phyloP scores from a whole-genome alignment of 371 early-diverging fungal genomes.

The Mucor sp. region DNA sequence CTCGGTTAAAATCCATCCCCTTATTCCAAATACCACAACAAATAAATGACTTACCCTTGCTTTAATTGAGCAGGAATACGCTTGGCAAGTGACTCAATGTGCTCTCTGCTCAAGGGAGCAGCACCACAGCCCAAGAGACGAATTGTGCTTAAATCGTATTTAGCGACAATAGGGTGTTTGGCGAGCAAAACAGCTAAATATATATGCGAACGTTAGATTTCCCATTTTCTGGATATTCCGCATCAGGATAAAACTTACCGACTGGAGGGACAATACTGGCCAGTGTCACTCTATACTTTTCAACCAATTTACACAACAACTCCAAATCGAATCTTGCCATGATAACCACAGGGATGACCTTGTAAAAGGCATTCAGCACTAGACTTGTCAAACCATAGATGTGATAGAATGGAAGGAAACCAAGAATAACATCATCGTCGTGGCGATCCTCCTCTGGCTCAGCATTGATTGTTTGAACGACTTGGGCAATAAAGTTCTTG shows the following conservation, averaged over 20 bases:
- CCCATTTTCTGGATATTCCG: not conserved
- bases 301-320: slow-evolving; percentile 55
- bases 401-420: slow-evolving; percentile 82
- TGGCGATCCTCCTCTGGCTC: slow-evolving; percentile 17
- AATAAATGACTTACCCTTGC: slow-evolving; percentile 55
- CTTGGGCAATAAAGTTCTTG: slow-evolving; percentile 29
- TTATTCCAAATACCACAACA: not conserved
- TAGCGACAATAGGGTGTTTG: slow-evolving; percentile 67
- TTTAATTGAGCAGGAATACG: slow-evolving; percentile 58
- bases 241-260: slow-evolving; percentile 22
- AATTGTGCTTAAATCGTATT: slow-evolving; percentile 69
- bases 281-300: slow-evolving; percentile 63
- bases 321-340: slow-evolving; percentile 69
- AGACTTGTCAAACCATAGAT: slow-evolving; percentile 70
- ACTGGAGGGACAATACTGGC: slow-evolving; percentile 84
- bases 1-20: not conserved
- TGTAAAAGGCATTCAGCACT: slow-evolving; percentile 32
- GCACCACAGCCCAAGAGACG: slow-evolving; percentile 74
- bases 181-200: slow-evolving; percentile 53
- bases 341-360: slow-evolving; percentile 51
- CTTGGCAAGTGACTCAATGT: slow-evolving; percentile 51
- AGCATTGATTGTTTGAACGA: slow-evolving; percentile 18
- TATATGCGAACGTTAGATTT: not conserved
- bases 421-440: slow-evolving; percentile 53
- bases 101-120: slow-evolving; percentile 75